phyloP scores from a whole-genome alignment of 495 filamentous ascomycete genomes.

The Thermothielavioides terrestris region DNA sequence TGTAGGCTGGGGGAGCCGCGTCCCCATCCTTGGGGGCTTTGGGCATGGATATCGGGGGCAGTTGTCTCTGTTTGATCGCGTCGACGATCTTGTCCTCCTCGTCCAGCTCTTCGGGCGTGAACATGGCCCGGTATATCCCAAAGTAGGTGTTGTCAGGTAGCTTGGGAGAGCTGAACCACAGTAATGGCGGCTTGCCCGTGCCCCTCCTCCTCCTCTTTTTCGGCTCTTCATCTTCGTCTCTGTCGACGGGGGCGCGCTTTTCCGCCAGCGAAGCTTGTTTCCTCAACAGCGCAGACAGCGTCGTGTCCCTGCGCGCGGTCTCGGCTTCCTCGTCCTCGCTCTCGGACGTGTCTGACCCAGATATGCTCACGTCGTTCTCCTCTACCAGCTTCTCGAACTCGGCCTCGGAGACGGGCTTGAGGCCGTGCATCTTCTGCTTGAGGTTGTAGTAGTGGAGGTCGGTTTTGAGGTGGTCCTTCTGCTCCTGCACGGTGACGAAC shows the following conservation, averaged over 20 bases:
- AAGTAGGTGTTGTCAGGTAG: conserved; percentile 71
- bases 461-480: conserved; percentile 78
- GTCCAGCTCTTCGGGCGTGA: conserved; percentile 59
- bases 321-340: conserved; percentile 45
- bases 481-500: conserved; percentile 66
- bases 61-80: conserved; percentile 62
- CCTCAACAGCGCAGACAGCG: conserved; percentile 64
- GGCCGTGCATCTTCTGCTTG: conserved; percentile 74
- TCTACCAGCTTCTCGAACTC: conserved; percentile 81
- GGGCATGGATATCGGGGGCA: conserved; percentile 52
- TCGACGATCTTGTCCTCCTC: conserved; percentile 56
- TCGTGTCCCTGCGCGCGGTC: conserved; percentile 45
- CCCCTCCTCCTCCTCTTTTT: conserved; percentile 41
- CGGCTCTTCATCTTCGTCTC: conserved; percentile 42
- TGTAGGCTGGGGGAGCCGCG: conserved; percentile 40
- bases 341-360: conserved; percentile 57
- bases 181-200: conserved; percentile 60
- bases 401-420: conserved; percentile 56
- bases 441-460: conserved; percentile 92
- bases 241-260: conserved; percentile 19
- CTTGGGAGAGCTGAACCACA: conserved; percentile 74
- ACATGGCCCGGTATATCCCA: conserved; percentile 78
- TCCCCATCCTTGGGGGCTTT: conserved; percentile 42
- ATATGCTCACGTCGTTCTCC: conserved; percentile 82
- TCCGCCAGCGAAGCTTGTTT: conserved; percentile 67